These are phyloP conservation scores for Ceratonia siliqua DNA, from an alignment of 306 rosid genomes.

Conservation along the genomic window DNA sequence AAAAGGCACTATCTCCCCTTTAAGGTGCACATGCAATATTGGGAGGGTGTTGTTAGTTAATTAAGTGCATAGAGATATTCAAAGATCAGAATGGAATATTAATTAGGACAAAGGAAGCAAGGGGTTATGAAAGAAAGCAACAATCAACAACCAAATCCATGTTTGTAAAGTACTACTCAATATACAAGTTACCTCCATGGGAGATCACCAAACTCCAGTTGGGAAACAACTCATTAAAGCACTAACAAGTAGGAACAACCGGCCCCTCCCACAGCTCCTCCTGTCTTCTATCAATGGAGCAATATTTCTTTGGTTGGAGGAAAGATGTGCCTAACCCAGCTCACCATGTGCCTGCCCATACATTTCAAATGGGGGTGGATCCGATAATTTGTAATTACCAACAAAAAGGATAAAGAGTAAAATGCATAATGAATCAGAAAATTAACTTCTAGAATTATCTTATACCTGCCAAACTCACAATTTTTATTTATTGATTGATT, in stretches of 20 bases:
- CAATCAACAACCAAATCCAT: conserved; percentile 74
- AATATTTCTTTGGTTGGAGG: conserved; percentile 40
- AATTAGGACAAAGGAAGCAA: conserved; percentile 8
- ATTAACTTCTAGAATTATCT: no score
- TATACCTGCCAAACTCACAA: no score
- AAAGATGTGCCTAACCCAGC: conserved; percentile 47
- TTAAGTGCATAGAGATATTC: conserved; percentile 17
- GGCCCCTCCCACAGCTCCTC: conserved; percentile 53
- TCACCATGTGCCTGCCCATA: conserved; percentile 71
- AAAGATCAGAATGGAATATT: conserved; percentile 26
- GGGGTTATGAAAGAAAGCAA: conserved; percentile 42
- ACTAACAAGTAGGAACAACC: conserved; percentile 44
- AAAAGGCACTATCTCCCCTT: neutral
- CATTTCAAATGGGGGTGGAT: conserved; percentile 24
- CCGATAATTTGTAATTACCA: no score
- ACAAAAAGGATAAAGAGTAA: no score
- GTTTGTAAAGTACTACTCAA: conserved; percentile 57
- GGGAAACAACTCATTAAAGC: conserved; percentile 89
- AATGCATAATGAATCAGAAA: no score
- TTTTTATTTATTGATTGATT: neutral
- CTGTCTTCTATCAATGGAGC: conserved; percentile 53
- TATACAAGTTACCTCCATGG: conserved; percentile 37
- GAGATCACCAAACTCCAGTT: conserved; percentile 47
- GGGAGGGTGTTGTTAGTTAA: no score
- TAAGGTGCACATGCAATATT: neutral